Evolutionary conservation across 352 stramenopile genomes (phyloP).

Genomic region (Globisporangium rhizosaccharum): DNA sequence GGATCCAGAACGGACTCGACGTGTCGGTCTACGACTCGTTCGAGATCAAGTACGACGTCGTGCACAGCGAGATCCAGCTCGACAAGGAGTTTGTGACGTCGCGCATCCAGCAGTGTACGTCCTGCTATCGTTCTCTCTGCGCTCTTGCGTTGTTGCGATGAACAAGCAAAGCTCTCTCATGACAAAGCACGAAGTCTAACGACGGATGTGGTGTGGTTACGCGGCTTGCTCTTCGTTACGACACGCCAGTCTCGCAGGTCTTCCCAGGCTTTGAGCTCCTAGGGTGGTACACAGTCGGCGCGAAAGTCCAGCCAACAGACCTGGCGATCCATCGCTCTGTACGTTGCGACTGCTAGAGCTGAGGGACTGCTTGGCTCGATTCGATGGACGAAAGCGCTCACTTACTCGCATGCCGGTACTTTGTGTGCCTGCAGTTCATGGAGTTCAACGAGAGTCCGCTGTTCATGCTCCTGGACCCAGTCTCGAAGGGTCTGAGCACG

Average conservation of each 20-base stretch:
- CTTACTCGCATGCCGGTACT: background rate
- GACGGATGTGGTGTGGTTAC: no score
- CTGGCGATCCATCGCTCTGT: slow-evolving; percentile 72
- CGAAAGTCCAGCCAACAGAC: slow-evolving; percentile 64
- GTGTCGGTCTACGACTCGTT: slow-evolving; percentile 86
- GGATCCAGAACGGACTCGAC: slow-evolving; percentile 78
- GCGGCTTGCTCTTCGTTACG: background rate
- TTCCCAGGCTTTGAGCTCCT: slow-evolving; percentile 86
- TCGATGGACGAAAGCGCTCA: background rate
- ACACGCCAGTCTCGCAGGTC: slow-evolving; percentile 61
- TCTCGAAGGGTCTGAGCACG: slow-evolving; percentile 48
- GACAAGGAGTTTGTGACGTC: slow-evolving; percentile 80
- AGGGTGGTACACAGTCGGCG: slow-evolving; percentile 85
- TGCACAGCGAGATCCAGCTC: slow-evolving; percentile 53
- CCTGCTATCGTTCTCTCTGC: background rate
- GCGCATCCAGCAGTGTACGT: slow-evolving; percentile 78
- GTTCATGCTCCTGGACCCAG: slow-evolving; percentile 71
- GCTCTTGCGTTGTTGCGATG: background rate
- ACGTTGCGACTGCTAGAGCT: slow-evolving; percentile 2
- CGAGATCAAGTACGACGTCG: slow-evolving; percentile 77
- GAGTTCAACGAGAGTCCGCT: slow-evolving; percentile 85
- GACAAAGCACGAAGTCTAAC: background rate
- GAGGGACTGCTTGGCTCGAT: background rate
- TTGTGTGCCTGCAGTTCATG: slow-evolving; percentile 46
- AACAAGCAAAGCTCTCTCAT: no score